These are phyloP conservation scores for Furcasterigmium furcatum DNA, from an alignment of 2,329 filamentous ascomycete genomes.

Conservation along the genomic window DNA sequence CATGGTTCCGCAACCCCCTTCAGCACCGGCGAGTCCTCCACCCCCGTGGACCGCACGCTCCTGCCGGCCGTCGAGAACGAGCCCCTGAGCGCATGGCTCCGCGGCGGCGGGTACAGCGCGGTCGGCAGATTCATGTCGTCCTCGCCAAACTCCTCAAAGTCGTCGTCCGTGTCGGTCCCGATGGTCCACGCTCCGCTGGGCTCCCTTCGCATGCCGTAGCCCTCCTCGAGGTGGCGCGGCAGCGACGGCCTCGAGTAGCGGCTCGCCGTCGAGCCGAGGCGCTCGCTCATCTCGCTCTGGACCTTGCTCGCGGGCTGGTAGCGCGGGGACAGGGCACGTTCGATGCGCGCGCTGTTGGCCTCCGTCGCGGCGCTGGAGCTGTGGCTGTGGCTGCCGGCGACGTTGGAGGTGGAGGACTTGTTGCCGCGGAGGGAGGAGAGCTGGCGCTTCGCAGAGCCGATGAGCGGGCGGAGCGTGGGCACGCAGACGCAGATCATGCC, in stretches of 20 bases:
- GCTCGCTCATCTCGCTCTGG: not conserved
- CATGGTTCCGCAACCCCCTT: no score
- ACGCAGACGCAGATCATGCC: slow-evolving; percentile 35
- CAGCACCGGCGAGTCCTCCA: not conserved
- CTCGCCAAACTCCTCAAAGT: not conserved
- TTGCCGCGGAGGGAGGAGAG: not conserved
- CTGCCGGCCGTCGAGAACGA: not conserved
- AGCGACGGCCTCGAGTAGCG: not conserved
- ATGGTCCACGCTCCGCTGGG: not conserved
- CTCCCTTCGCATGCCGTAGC: not conserved
- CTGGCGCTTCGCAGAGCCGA: slow-evolving; percentile 13
- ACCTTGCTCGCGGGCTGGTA: not conserved
- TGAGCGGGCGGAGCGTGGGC: slow-evolving; percentile 29
- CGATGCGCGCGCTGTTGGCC: not conserved
- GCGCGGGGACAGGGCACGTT: not conserved
- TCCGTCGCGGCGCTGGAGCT: not conserved
- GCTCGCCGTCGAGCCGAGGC: no score
- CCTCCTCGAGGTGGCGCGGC: not conserved
- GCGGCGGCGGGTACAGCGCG: not conserved
- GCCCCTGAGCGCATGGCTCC: not conserved
- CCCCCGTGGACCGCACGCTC: not conserved
- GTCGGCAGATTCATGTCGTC: not conserved
- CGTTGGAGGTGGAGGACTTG: not conserved
- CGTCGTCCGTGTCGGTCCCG: not conserved
- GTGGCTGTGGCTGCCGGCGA: not conserved